phyloP scores from a whole-genome alignment of 169 alveolate genomes.

The Miamiensis avidus region DNA sequence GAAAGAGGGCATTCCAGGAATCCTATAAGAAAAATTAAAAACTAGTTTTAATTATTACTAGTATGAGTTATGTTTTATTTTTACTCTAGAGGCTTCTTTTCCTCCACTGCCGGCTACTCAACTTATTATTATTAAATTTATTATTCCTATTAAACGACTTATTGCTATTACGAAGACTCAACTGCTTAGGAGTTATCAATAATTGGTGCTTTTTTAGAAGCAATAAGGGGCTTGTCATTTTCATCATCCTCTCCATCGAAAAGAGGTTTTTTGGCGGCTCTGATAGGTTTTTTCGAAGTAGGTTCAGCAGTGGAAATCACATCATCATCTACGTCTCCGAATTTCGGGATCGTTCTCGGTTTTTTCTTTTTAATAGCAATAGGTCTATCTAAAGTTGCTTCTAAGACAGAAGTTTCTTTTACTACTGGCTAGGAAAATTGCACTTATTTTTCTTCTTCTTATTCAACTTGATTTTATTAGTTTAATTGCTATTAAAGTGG shows the following conservation, averaged over 20 bases:
- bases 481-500: no score
- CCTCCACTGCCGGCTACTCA: background rate
- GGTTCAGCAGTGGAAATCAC: background rate
- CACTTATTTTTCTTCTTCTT: no score
- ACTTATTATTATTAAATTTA: background rate
- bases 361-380: slow-evolving; percentile 9
- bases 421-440: background rate
- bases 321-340: background rate
- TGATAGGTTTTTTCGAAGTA: background rate
- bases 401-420: background rate
- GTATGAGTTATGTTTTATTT: background rate
- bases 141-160: background rate
- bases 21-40: no score
- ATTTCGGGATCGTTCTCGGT: slow-evolving; percentile 6
- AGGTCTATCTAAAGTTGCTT: slow-evolving; percentile 8
- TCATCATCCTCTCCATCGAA: slow-evolving; percentile 2
- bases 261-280: background rate
- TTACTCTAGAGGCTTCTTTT: background rate
- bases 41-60: no score
- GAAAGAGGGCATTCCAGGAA: background rate
- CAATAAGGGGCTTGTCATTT: background rate
- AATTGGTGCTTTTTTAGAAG: background rate
- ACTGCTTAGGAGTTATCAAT: background rate
- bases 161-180: background rate
- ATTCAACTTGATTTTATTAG: no score